phyloP scores from a whole-genome alignment of 106 monocot species.

The Dactylorhiza incarnata region DNA sequence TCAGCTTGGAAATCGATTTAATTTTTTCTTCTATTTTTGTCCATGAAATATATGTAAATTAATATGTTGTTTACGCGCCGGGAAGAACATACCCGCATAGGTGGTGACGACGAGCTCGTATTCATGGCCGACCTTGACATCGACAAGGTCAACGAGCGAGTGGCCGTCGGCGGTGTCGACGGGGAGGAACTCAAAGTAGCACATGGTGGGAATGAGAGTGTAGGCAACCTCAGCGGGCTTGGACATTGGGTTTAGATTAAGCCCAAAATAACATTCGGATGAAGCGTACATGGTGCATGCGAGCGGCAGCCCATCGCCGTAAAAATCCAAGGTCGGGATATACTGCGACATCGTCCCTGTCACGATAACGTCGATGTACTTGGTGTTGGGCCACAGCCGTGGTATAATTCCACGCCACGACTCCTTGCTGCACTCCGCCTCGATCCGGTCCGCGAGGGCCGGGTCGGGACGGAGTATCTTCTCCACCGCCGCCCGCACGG shows the following conservation, averaged over 20 bases:
- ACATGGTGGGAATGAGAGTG: conserved; percentile 79
- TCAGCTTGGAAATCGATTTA: too few relatives aligned
- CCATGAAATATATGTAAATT: too few relatives aligned
- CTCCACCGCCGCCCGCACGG: conserved; percentile 45
- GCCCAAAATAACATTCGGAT: conserved; percentile 90
- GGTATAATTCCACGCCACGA: conserved; percentile 67
- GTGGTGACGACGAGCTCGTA: conserved; percentile 95
- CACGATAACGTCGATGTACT: conserved; percentile 84
- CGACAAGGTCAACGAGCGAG: conserved; percentile 61
- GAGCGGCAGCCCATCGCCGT: conserved; percentile 63
- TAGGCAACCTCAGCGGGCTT: conserved; percentile 69
- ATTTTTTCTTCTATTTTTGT: too few relatives aligned
- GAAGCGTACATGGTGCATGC: conserved; percentile 89
- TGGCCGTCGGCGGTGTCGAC: conserved; percentile 5
- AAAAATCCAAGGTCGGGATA: conserved; percentile 71
- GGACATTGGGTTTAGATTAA: conserved; percentile 78
- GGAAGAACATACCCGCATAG: conserved; percentile 45
- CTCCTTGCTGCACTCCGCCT: conserved; percentile 38
- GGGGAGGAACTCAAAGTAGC: conserved; percentile 85
- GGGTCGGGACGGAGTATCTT: conserved; percentile 43
- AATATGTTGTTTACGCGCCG: too few relatives aligned
- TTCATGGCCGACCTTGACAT: conserved; percentile 68
- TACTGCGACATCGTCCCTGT: conserved; percentile 90
- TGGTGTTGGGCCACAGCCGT: conserved; percentile 74
- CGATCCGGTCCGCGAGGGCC: conserved; percentile 38